Evolutionary conservation across 768 basidiomycete genomes (phyloP).

Genomic region (Phylloporus arenicola): DNA sequence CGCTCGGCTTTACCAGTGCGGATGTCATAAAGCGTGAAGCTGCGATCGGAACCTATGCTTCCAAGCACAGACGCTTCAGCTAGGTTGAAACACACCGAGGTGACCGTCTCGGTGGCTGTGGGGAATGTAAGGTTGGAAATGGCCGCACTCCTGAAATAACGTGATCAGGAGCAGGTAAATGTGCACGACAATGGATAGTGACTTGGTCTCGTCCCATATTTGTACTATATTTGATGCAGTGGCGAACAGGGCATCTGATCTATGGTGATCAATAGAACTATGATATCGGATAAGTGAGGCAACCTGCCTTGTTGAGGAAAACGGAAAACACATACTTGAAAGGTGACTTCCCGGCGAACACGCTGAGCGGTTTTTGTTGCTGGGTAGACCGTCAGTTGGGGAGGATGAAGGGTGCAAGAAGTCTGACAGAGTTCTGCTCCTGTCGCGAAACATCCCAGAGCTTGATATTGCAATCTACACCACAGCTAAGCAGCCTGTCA

Average conservation of each 20-base stretch:
- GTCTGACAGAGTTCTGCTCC: slow-evolving; percentile 37
- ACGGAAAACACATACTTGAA: slow-evolving; percentile 65
- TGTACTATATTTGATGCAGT: slow-evolving; percentile 92
- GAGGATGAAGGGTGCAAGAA: background rate
- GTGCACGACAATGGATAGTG: background rate
- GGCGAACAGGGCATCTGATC: slow-evolving; percentile 83
- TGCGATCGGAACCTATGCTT: slow-evolving; percentile 89
- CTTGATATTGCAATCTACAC: slow-evolving; percentile 78
- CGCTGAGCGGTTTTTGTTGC: slow-evolving; percentile 57
- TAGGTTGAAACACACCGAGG: slow-evolving; percentile 85
- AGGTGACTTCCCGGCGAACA: slow-evolving; percentile 80
- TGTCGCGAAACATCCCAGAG: slow-evolving; percentile 57
- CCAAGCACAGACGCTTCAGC: slow-evolving; percentile 94
- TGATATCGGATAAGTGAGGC: background rate
- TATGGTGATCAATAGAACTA: slow-evolving; percentile 93
- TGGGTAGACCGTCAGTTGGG: slow-evolving; percentile 9
- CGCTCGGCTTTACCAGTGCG: slow-evolving; percentile 95
- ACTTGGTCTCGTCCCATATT: slow-evolving; percentile 98
- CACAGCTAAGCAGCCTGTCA: slow-evolving; percentile 67
- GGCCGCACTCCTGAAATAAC: slow-evolving; percentile 60
- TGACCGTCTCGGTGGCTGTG: slow-evolving; percentile 83
- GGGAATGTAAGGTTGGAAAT: slow-evolving; percentile 85
- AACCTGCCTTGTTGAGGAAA: background rate
- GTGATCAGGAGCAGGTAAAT: slow-evolving; percentile 5
- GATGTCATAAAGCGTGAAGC: slow-evolving; percentile 94